Percentiles rank a stretch among this genome's conserved stretches.
phyloP scores from a whole-genome alignment of 352 stramenopile species.

The Elongisporangium anandrum region DNA sequence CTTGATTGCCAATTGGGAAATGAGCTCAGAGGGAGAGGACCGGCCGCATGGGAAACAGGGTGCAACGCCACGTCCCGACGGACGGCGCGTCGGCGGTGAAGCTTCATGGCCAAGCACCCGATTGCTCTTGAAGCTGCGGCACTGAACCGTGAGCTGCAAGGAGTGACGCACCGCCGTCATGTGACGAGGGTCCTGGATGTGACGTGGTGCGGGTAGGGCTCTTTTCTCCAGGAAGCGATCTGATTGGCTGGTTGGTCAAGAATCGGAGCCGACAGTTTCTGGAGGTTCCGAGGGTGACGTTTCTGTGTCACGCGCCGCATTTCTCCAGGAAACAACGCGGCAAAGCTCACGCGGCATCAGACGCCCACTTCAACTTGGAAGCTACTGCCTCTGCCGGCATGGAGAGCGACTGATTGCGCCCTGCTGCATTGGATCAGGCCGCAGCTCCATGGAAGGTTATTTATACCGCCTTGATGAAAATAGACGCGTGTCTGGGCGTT shows the following conservation, averaged over 20 bases:
- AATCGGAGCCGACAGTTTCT: not conserved
- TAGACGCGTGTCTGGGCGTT: not conserved
- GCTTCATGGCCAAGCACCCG: not conserved
- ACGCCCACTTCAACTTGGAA: not conserved
- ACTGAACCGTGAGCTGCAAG: not conserved
- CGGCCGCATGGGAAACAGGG: not conserved
- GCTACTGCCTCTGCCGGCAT: no score
- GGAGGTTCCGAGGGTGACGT: not conserved
- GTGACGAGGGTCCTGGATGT: not conserved
- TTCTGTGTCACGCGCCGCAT: not conserved
- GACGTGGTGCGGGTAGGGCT: not conserved
- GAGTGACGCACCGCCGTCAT: not conserved
- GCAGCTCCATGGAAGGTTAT: not conserved
- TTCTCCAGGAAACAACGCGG: not conserved
- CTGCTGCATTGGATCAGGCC: not conserved
- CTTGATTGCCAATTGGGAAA: constrained; percentile 23
- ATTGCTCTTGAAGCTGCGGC: not conserved
- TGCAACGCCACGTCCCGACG: not conserved
- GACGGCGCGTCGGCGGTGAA: not conserved
- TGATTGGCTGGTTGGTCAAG: not conserved
- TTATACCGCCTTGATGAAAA: not conserved
- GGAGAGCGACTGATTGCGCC: no score
- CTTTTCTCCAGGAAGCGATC: not conserved
- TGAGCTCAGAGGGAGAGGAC: constrained; percentile 4
- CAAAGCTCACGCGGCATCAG: not conserved